These are phyloP conservation scores for Mycena metata DNA, from an alignment of 768 basidiomycete species.

Conservation along the genomic window DNA sequence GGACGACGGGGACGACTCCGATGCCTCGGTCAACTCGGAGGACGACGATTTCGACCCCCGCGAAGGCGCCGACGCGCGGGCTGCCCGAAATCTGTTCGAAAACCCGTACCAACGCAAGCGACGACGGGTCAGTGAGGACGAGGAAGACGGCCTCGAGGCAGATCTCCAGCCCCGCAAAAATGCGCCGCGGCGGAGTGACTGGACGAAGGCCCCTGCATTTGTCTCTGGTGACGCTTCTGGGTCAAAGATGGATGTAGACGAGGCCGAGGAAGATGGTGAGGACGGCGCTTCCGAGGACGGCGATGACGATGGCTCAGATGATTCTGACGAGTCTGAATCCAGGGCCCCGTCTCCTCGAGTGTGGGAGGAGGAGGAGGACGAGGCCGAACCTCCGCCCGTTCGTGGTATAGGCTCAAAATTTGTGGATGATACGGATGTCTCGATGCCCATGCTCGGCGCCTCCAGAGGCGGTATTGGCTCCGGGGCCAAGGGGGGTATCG, in stretches of 20 bases:
- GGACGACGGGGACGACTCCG: constrained; percentile 79
- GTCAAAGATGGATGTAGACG: constrained; percentile 56
- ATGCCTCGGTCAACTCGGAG: constrained; percentile 73
- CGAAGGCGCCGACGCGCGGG: constrained; percentile 74
- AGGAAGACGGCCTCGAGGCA: constrained; percentile 71
- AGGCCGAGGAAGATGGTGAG: constrained; percentile 42
- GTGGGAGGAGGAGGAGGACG: constrained; percentile 64
- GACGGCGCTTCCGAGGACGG: constrained; percentile 52
- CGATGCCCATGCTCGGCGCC: constrained; percentile 41
- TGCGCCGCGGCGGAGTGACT: constrained; percentile 64
- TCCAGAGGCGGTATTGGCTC: constrained; percentile 61
- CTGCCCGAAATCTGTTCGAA: constrained; percentile 82
- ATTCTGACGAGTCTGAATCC: constrained; percentile 64
- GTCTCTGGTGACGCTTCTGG: constrained; percentile 65
- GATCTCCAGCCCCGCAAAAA: constrained; percentile 42
- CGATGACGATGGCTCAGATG: constrained; percentile 50
- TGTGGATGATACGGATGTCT: constrained; percentile 3
- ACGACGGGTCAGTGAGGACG: constrained; percentile 75
- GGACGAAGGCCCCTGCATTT: constrained; percentile 85
- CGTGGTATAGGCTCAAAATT: constrained; percentile 60
- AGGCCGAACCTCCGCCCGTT: constrained; percentile 49
- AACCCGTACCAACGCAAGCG: constrained; percentile 83
- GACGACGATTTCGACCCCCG: constrained; percentile 57
- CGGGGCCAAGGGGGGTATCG: too few relatives aligned
- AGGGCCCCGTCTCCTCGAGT: constrained; percentile 70